phyloP scores from a whole-genome alignment of 148 eudicot genomes.

The Dianthus caryophyllus region DNA sequence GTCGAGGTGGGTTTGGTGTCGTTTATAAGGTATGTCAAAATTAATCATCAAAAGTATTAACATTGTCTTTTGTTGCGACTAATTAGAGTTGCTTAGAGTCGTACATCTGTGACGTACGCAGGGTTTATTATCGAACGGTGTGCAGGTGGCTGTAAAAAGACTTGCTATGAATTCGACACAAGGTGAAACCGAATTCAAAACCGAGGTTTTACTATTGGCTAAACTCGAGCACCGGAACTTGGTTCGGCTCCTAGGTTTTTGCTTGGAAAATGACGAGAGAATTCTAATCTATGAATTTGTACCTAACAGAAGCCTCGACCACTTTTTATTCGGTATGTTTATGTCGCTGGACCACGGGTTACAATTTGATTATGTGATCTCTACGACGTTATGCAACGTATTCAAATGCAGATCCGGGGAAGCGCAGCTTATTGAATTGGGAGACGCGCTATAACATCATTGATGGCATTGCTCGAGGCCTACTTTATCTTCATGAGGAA shows the following conservation, averaged over 20 bases:
- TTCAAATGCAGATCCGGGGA: constrained; percentile 20
- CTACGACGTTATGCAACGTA: background rate
- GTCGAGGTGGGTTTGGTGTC: constrained; percentile 22
- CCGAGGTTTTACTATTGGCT: constrained; percentile 40
- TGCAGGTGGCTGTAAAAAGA: constrained; percentile 47
- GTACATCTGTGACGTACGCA: constrained; percentile 2
- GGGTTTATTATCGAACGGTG: constrained; percentile 38
- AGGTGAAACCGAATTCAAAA: constrained; percentile 43
- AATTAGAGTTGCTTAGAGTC: background rate
- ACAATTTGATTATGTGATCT: background rate
- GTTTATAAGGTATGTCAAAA: constrained; percentile 27
- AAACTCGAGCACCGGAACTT: constrained; percentile 50
- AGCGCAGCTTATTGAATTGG: constrained; percentile 30
- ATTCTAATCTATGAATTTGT: constrained; percentile 43
- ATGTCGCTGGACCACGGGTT: background rate
- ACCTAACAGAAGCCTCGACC: constrained; percentile 45
- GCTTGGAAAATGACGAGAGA: constrained; percentile 37
- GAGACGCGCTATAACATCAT: constrained; percentile 31
- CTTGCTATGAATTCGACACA: constrained; percentile 31
- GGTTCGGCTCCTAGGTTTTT: constrained; percentile 42
- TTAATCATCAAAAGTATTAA: background rate
- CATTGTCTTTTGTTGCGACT: background rate
- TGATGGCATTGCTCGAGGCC: constrained; percentile 29
- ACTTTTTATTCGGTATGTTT: constrained; percentile 28
- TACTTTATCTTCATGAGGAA: constrained; percentile 35